Evolutionary conservation across 345 rosid genomes (phyloP), one percentile per base, ranked within the genome.

Genomic region (Sonneratia alba): DNA sequence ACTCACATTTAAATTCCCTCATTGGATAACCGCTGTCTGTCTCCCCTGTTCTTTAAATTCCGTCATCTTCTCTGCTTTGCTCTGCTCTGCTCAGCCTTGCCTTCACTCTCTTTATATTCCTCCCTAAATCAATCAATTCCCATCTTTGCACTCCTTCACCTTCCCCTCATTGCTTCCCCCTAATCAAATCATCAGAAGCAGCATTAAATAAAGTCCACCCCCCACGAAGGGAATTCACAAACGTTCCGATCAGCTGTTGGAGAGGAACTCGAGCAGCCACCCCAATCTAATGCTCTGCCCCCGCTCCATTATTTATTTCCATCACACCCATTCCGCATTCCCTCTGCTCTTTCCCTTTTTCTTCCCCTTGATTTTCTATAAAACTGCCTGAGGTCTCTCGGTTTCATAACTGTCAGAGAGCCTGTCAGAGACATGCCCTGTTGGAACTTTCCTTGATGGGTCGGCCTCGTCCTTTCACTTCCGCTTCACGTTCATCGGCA

Each of bases 251-350:
- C 59, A 21, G 59, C 9, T 12, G 66, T 2, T 3, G 32, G 12
- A 4, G 6, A 57, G 27, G 66, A 15, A 62, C 19, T 62, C 38
- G 36, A 32, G 66, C 66, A 22, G 68, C 32, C 68, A 79, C 69
- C 59, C 56, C 72, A 73, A 64, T 63, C 27, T 55, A 74, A 74
- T 55, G 59, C 21, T 22, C 0, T 13, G 15, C 7, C 36, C 64
- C 64, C 83, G 88, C 88, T 85, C 84, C 85, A 72, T 43, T 83
- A 85, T 86, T 88, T 85, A 87, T 77, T 82, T 76, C 76, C 51
- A 73, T 78, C 89, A 80, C 87, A 80, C 81, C 79, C 83, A 75
- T 63, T 71, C 82, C 88, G 78, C 87, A 78, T 82, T 76, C 84
- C 32, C 84, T 38, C 21, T 40, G 5, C 11, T 21, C 42, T 78